Base-by-base conservation (phyloP, 2,329 filamentous ascomycete species). In the Cercospora sp. region DNA sequence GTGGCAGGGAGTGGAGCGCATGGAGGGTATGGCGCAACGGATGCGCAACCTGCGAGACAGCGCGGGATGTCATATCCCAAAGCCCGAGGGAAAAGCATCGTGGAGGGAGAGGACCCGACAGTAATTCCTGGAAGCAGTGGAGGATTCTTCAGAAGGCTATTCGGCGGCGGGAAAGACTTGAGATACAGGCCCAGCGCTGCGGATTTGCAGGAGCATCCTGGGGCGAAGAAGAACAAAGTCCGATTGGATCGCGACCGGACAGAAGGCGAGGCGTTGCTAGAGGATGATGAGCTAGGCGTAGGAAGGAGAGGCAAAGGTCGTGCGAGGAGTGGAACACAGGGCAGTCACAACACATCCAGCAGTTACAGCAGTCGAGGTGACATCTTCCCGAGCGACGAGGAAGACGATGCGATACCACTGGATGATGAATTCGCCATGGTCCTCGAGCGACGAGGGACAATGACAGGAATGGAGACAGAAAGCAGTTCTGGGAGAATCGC, bases 391-490 rank as follows among this genome's bases (percentile, higher is more conserved):
- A 97, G 93, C 74, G 93, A 94, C 63, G 93, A 96, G 68, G 75
- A 80, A 71, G 94, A 97, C 78, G 94, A 98, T 80, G 94, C 94
- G 0, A 88, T 97, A n/a, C 92, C 93, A 12, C 82, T 98, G 18
- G 92, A 94, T 74, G 94, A 97, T 77, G 94, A 97, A 76, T 96
- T 98, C 74, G 92, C 93, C 2, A 89, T 97, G 78, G 88, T 89
- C 3, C 84, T 97, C 69, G 90, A 93, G 69, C 87, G 91, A 63
- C 88, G 90, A 32, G 72, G 72, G 3, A 86, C 85, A 82, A 32
- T 71, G 21, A 66, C 70, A 9, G 72, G 71, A n/a, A 82, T 82
- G 51, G 82, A 82, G 16, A 93, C 95, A 66, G 91, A 93, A 75
- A 86, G 87, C 57, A 90, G 89, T 72, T 93, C 90, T 74, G 87